These are phyloP conservation scores for Tetradesmus lagerheimii DNA, from an alignment of 139 green algal species.

Conservation along the genomic window DNA sequence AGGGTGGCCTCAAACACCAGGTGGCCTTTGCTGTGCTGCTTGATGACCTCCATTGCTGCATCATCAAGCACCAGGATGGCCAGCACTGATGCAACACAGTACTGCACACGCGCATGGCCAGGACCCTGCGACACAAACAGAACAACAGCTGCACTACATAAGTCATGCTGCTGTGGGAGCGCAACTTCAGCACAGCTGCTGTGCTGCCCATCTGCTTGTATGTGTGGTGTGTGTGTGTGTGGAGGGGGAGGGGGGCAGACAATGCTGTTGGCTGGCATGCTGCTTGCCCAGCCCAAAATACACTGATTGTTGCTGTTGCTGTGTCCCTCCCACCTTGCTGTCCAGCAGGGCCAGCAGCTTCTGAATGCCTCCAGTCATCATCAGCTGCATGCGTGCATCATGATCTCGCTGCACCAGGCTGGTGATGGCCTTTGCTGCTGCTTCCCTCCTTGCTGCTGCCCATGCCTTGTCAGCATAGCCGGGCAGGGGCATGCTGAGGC, in stretches of 20 bases:
- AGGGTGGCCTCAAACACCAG: constrained; percentile 44
- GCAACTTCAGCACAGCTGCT: no score
- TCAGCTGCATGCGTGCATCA: constrained; percentile 45
- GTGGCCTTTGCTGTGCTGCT: constrained; percentile 52
- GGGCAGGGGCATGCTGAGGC: constrained; percentile 56
- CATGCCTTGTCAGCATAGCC: constrained; percentile 58
- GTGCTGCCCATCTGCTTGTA: not conserved
- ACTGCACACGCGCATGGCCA: constrained; percentile 55
- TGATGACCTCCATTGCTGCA: constrained; percentile 68
- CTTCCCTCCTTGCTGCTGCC: constrained; percentile 55
- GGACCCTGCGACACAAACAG: constrained; percentile 22
- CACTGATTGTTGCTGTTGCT: not conserved
- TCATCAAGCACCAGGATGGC: constrained; percentile 86
- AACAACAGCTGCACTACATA: not conserved
- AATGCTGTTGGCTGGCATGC: no score
- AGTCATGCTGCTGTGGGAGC: no score
- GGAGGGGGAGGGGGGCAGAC: no score
- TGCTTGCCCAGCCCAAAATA: no score
- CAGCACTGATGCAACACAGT: constrained; percentile 78
- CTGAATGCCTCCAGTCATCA: constrained; percentile 38
- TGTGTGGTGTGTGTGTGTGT: no score
- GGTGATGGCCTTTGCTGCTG: constrained; percentile 64
- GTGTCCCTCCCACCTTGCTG: constrained; percentile 24
- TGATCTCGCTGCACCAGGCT: constrained; percentile 60
- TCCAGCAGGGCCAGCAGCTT: constrained; percentile 58